Percentiles rank a stretch among this genome's conserved stretches.
phyloP scores from a whole-genome alignment of 352 stramenopile genomes.

The Phytophthora pluvialis region DNA sequence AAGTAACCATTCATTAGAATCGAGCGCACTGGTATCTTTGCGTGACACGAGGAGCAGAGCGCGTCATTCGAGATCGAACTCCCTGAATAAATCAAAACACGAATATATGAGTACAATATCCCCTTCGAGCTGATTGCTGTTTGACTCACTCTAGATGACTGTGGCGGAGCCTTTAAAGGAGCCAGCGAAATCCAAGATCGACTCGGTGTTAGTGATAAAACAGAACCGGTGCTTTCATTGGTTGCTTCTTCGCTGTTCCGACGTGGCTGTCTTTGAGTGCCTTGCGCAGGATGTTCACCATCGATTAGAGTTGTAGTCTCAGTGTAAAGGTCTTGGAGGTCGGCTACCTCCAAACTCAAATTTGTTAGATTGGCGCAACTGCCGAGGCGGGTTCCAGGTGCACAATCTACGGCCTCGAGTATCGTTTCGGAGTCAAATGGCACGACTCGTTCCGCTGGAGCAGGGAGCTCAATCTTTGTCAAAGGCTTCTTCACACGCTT shows the following conservation, averaged over 20 bases:
- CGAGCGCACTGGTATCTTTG: slow-evolving; percentile 36
- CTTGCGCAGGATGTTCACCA: slow-evolving; percentile 4
- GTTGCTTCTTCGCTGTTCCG: neutral
- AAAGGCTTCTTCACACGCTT: slow-evolving; percentile 12
- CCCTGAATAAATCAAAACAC: slow-evolving; percentile 9
- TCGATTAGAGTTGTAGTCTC: slow-evolving; percentile 1
- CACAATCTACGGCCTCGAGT: slow-evolving; percentile 14
- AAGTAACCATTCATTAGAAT: neutral
- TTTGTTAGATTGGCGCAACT: slow-evolving; percentile 2
- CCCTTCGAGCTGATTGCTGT: neutral
- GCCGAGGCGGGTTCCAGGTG: neutral
- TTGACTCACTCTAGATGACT: slow-evolving; percentile 9
- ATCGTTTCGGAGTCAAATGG: slow-evolving; percentile 31
- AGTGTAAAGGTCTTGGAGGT: slow-evolving; percentile 13
- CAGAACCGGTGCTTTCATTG: neutral
- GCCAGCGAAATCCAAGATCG: slow-evolving; percentile 1
- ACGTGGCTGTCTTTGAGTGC: neutral
- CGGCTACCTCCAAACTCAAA: slow-evolving; percentile 29
- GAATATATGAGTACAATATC: neutral
- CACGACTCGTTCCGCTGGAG: slow-evolving; percentile 1
- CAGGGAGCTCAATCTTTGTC: neutral
- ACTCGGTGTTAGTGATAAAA: neutral
- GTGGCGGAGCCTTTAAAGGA: slow-evolving; percentile 19
- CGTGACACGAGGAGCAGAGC: slow-evolving; percentile 14
- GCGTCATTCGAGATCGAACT: slow-evolving; percentile 5